Conservation (phyloP, 768 basidiomycete species). For the Lactarius indigo region DNA sequence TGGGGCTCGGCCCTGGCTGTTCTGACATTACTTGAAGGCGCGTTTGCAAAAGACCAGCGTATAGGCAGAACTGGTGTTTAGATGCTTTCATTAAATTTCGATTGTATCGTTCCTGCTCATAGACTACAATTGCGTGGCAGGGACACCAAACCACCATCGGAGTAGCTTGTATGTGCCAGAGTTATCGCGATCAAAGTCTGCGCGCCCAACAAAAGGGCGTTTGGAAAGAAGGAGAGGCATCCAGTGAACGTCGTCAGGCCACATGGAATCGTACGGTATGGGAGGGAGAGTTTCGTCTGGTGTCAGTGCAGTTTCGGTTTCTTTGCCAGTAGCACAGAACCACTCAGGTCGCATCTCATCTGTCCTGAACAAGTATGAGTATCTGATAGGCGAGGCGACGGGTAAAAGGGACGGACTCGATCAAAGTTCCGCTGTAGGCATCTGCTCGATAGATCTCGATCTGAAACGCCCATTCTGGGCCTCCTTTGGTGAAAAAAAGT, state of each 20-base stretch:
- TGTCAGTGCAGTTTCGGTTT: conserved; percentile 4
- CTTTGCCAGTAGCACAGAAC: conserved; percentile 46
- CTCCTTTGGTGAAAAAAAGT: conserved; percentile 54
- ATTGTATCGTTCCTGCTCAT: neutral
- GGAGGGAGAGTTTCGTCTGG: conserved; percentile 26
- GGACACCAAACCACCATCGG: conserved; percentile 26
- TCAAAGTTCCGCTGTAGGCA: conserved; percentile 53
- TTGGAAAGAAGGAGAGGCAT: conserved; percentile 53
- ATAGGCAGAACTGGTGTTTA: neutral
- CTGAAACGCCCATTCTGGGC: conserved; percentile 55
- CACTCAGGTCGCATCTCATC: conserved; percentile 88
- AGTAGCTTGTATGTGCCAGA: conserved; percentile 16
- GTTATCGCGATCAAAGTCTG: conserved; percentile 37
- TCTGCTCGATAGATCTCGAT: conserved; percentile 71
- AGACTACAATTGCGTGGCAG: conserved; percentile 2
- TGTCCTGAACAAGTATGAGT: conserved; percentile 43
- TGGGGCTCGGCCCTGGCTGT: conserved; percentile 61
- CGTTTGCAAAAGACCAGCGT: conserved; percentile 28
- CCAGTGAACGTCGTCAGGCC: conserved; percentile 67
- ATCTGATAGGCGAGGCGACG: neutral
- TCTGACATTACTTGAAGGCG: conserved; percentile 44
- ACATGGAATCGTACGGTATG: conserved; percentile 63
- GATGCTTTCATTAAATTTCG: neutral
- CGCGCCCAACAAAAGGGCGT: conserved; percentile 45
- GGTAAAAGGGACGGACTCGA: conserved; percentile 51